Evolutionary conservation across 225 moss, liverwort and hornwort genomes (phyloP), one percentile per base, ranked within the genome.

Genomic region (Pseudisothecium myosuroides): DNA sequence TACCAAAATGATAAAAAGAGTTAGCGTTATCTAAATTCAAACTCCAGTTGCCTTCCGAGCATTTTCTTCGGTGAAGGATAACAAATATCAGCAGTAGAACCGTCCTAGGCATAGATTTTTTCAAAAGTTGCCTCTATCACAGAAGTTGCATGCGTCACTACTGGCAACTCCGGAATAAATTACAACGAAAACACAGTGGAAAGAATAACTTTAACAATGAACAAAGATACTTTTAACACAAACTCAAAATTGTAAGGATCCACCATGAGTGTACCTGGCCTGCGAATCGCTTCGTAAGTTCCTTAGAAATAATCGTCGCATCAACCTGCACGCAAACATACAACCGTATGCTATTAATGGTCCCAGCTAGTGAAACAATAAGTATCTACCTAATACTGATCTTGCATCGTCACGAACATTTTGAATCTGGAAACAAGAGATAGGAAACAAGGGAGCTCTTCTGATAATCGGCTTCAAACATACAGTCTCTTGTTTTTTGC

Each of bases 401-500:
- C 73, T 83, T 37, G 52, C 78, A 69, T 19, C 71, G 36, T 50
- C 71, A 76, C 31, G 15, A 77, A 73, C 61, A 83, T 26, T 59
- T 54, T 75, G 60, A 67, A 28, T 22, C 60, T 52, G 60, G 74
- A 80, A 84, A 86, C 50, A 83, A 71, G 66, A 64, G 37, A 28
- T 24, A 77, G 36, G 74, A 75, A 85, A 80, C 63, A 81, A 81
- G 19, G 36, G 39, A 80, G 73, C 37, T 87, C 72, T 54, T 60
- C 50, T 34, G 41, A 76, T 39, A 41, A 37, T 66, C 41, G 66
- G 49, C 86, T 60, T 88, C 77, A 31, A 76, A 34, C 86, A 84
- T 92, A 97, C 96, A 91, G 93, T 94, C 88, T 97, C 98, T 55
- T 90, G 89, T 82, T 92, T 98, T 75, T 94, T 96, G 77, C 88